phyloP scores from a whole-genome alignment of 768 basidiomycete species.

The Suillus lakei region DNA sequence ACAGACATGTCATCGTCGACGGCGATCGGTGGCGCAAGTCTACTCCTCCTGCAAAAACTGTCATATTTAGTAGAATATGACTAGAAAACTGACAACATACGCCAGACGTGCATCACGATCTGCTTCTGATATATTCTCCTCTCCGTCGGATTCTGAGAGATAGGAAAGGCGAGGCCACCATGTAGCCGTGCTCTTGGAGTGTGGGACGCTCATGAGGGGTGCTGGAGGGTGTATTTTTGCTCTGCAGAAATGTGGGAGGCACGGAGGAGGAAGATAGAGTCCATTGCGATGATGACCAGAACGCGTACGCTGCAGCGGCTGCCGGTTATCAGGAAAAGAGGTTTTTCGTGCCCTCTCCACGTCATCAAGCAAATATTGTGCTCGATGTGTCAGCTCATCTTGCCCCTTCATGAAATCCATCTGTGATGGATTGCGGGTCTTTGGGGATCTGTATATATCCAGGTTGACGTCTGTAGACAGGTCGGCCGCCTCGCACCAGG shows the following conservation, averaged over 20 bases:
- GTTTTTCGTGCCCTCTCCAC: constrained; percentile 20
- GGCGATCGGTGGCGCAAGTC: constrained; percentile 45
- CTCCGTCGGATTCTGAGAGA: constrained; percentile 69
- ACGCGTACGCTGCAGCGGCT: constrained; percentile 8
- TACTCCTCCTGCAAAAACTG: constrained; percentile 48
- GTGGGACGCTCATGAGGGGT: constrained; percentile 7
- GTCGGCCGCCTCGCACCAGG: constrained; percentile 72
- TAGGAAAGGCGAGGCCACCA: constrained; percentile 29
- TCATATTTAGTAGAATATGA: constrained; percentile 1
- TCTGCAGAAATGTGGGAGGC: constrained; percentile 32
- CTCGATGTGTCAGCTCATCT: constrained; percentile 71
- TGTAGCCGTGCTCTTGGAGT: not conserved
- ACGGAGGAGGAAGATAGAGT: constrained; percentile 51
- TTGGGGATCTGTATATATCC: constrained; percentile 69
- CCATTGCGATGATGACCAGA: constrained; percentile 46
- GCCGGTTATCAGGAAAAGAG: constrained; percentile 1
- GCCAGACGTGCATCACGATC: constrained; percentile 76
- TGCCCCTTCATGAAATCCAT: constrained; percentile 69
- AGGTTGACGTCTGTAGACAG: constrained; percentile 57
- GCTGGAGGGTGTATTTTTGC: constrained; percentile 15
- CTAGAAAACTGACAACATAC: constrained; percentile 43
- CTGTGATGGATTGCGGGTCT: constrained; percentile 62
- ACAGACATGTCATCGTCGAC: constrained; percentile 54
- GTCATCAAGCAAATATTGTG: constrained; percentile 53
- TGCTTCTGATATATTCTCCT: constrained; percentile 63